Evolutionary conservation across 345 rosid genomes (phyloP).

Genomic region (Brassica rapa): DNA sequence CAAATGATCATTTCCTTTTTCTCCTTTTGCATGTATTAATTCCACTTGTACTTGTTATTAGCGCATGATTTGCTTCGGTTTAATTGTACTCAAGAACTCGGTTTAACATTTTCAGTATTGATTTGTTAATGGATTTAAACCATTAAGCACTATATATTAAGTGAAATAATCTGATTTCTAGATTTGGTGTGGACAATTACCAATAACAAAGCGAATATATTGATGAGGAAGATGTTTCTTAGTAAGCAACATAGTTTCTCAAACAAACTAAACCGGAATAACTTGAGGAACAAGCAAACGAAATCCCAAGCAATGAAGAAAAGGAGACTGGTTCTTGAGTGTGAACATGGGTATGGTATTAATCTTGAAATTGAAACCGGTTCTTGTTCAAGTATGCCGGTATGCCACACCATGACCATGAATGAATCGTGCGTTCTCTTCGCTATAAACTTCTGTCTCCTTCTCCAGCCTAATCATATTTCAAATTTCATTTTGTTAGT

Average conservation of each 20-base stretch:
- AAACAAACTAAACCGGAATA: slow-evolving; percentile 28
- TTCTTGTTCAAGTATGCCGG: slow-evolving; percentile 48
- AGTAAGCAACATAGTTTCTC: slow-evolving; percentile 18
- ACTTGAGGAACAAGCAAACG: slow-evolving; percentile 13
- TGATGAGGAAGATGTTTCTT: background rate
- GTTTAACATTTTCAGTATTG: background rate
- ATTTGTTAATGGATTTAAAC: background rate
- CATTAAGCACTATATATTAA: background rate
- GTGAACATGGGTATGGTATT: slow-evolving; percentile 18
- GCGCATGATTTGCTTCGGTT: background rate
- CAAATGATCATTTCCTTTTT: slow-evolving; percentile 1
- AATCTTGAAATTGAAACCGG: slow-evolving; percentile 19
- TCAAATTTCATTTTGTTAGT: background rate
- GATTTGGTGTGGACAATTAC: background rate
- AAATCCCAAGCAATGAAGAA: slow-evolving; percentile 21
- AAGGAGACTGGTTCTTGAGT: slow-evolving; percentile 13
- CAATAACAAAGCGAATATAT: background rate
- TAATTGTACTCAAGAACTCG: background rate
- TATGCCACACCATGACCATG: slow-evolving; percentile 88
- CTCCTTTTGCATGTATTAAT: background rate
- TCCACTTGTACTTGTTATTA: background rate
- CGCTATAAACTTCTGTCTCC: slow-evolving; percentile 92
- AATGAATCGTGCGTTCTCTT: slow-evolving; percentile 84
- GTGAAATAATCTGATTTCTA: background rate
- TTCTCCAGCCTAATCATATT: slow-evolving; percentile 59